Base-by-base conservation (phyloP, 1,284 basidiomycete species). In the Rhizoctonia solani region DNA sequence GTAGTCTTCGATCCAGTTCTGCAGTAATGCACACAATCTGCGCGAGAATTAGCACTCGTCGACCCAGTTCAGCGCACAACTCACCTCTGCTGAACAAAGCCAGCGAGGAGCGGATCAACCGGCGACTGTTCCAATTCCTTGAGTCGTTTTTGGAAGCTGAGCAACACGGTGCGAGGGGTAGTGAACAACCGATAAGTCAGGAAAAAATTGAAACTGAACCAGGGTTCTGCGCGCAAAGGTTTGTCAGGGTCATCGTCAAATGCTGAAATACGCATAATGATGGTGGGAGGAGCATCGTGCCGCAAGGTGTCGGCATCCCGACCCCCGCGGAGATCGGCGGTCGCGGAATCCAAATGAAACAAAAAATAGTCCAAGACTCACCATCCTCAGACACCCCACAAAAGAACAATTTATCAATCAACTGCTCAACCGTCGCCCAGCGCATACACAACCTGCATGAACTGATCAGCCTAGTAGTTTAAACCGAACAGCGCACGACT, bases 101-200 rank as follows among this genome's bases (percentile, higher is more conserved):
- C 63, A 11, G 69, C 69, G 5, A 70, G 37, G 25, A 68, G 27
- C 2, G 49, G 65, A 30, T 71, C 54, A 11, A 47, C 65, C 11
- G 54, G 27, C 23, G 39, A 54, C 3, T 71, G 46, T n/a, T 61
- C 61, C 13, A 92, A 79, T 70, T 88, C 84, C 34, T 88, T 84
- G 83, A 92, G 87, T 4, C 68, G 52, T 34, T 69, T 69, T 21
- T 69, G 68, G 88, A 92, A 90, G 3, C 89, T 87, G 54, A 92
- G 80, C n/a, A 92, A 79, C 14, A 92, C 77, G 67, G 81, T 86
- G 44, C 90, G 83, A 13, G 90, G 90, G 52, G 82, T 88, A 49
- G 88, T 82, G 74, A 92, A 92, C 69, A 88, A 81, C 37, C 90
- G 86, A 75, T 89, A 92, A 11, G 89, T 91, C 39, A 92, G 81